Conservation (phyloP, 495 filamentous ascomycete genomes). For the Lophiotrema nucula region DNA sequence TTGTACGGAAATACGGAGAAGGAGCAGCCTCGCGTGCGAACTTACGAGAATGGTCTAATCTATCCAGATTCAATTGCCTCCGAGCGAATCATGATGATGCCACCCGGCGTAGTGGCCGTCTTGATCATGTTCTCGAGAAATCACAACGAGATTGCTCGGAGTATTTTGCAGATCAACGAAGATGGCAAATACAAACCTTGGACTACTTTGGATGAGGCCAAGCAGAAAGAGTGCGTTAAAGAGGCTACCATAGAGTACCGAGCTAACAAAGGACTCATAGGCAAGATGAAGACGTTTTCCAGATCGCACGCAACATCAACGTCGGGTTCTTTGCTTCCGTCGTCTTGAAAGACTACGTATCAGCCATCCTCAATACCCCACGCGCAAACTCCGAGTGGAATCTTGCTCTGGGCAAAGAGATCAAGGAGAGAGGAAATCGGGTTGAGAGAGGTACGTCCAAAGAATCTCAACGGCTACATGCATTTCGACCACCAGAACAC, state of each 20-base stretch:
- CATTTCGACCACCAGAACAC: too few species aligned
- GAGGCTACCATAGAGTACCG: background rate
- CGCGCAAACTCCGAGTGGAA: conserved; percentile 38
- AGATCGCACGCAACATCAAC: conserved; percentile 39
- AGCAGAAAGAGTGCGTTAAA: conserved; percentile 29
- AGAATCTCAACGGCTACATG: too few species aligned
- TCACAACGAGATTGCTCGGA: conserved; percentile 37
- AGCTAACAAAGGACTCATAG: conserved; percentile 13
- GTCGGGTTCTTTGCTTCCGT: conserved; percentile 39
- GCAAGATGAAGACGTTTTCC: conserved; percentile 41
- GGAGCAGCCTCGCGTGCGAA: conserved; percentile 36
- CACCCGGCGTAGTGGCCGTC: conserved; percentile 35
- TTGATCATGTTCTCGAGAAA: conserved; percentile 39
- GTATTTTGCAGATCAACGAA: conserved; percentile 34
- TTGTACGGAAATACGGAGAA: conserved; percentile 36
- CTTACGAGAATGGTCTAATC: conserved; percentile 35
- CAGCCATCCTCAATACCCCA: conserved; percentile 40
- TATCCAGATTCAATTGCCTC: conserved; percentile 38
- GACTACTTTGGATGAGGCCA: conserved; percentile 28
- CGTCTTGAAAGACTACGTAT: conserved; percentile 38
- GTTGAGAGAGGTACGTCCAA: conserved; percentile 39
- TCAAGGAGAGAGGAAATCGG: conserved; percentile 29
- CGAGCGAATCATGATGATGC: conserved; percentile 40
- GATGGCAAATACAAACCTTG: conserved; percentile 36
- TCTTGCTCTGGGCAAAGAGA: conserved; percentile 36